A percentile compares a stretch with the other conserved stretches of the same genome.
phyloP scores from a whole-genome alignment of 2,329 filamentous ascomycete genomes.

The Monascus ruber region DNA sequence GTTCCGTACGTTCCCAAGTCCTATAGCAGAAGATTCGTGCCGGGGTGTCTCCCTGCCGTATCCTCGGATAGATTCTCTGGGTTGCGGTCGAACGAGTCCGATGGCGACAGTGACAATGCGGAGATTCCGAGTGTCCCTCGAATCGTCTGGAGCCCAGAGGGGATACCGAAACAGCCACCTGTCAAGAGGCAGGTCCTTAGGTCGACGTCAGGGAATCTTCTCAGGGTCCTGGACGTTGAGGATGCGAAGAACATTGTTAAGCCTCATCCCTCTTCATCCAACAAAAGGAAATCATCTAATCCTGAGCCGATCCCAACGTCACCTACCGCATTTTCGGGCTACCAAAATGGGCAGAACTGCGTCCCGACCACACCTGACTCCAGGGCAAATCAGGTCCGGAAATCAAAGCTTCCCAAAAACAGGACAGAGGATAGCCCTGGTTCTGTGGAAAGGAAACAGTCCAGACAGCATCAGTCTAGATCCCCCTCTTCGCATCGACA shows the following conservation, averaged over 20 bases:
- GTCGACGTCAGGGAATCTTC: slow-evolving; percentile 3
- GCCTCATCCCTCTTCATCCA: no score
- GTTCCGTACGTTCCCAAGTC: neutral
- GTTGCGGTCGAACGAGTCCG: neutral
- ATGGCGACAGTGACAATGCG: slow-evolving; percentile 4
- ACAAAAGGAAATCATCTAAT: slow-evolving; percentile 23
- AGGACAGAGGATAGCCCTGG: slow-evolving; percentile 21
- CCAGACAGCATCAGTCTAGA: neutral
- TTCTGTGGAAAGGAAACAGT: slow-evolving; percentile 20
- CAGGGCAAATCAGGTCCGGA: slow-evolving; percentile 3
- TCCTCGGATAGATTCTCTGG: no score
- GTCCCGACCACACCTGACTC: slow-evolving; percentile 7
- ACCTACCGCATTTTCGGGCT: neutral
- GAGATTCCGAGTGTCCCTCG: slow-evolving; percentile 1
- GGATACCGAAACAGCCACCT: neutral
- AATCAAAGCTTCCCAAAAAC: slow-evolving; percentile 21
- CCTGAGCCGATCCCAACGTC: slow-evolving; percentile 12
- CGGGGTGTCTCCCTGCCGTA: slow-evolving; percentile 25
- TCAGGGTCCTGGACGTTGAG: no score
- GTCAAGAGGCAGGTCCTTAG: slow-evolving; percentile 1
- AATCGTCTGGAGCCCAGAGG: neutral
- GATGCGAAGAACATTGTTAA: no score
- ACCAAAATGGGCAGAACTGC: slow-evolving; percentile 2
- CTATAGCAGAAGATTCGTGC: slow-evolving; percentile 28
- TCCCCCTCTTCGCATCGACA: slow-evolving; percentile 7